phyloP scores from a whole-genome alignment of 768 basidiomycete genomes.

The Chalciporus sphaerocephalus region DNA sequence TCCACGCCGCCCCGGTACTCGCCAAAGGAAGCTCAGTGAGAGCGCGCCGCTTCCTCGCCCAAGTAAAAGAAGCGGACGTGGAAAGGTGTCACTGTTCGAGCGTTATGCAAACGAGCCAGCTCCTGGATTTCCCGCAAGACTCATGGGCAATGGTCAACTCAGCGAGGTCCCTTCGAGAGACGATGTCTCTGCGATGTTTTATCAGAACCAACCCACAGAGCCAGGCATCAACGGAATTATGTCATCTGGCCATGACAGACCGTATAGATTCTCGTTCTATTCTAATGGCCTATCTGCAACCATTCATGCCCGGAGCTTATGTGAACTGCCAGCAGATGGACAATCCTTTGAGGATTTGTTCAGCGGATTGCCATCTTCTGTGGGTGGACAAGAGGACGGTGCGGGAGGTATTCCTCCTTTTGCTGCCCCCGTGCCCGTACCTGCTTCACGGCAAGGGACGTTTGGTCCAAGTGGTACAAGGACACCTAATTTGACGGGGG shows the following conservation, averaged over 20 bases:
- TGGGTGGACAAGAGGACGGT: conserved; percentile 5
- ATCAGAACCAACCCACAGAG: conserved; percentile 9
- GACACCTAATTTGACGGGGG: conserved; percentile 6
- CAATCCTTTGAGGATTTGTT: conserved; percentile 94
- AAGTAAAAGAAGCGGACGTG: conserved; percentile 55
- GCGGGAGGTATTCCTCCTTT: conserved; percentile 2
- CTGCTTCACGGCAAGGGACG: background rate
- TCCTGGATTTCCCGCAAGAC: conserved; percentile 42
- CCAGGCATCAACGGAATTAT: conserved; percentile 32
- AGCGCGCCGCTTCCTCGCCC: conserved; percentile 66
- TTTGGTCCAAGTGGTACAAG: conserved; percentile 9
- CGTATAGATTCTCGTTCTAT: conserved; percentile 98
- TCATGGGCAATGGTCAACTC: conserved; percentile 28
- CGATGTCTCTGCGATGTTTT: conserved; percentile 29
- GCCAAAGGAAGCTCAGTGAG: conserved; percentile 85
- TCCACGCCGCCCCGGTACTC: conserved; percentile 34
- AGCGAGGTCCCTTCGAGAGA: conserved; percentile 41
- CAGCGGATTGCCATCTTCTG: conserved; percentile 39
- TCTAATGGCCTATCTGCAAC: conserved; percentile 89
- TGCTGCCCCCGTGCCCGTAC: conserved; percentile 8
- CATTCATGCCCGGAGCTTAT: conserved; percentile 89
- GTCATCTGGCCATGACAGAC: conserved; percentile 70
- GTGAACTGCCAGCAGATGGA: conserved; percentile 90
- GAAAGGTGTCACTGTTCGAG: conserved; percentile 93
- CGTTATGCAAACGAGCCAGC: conserved; percentile 44